Conservation (phyloP, 306 rosid species). For the Vigna nakashimae region DNA sequence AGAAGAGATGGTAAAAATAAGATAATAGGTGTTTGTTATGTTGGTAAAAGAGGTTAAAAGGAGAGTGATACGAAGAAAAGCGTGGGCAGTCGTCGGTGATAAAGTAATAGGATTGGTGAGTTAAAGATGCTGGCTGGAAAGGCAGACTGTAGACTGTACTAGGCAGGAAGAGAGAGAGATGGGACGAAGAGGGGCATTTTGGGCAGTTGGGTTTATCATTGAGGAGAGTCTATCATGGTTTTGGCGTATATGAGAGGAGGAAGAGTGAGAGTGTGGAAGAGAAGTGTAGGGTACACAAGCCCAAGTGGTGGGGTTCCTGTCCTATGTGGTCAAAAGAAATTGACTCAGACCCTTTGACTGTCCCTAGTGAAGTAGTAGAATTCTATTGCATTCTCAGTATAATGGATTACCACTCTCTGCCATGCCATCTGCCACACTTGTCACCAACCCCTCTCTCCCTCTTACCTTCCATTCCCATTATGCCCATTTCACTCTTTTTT, state of each 20-base stretch:
- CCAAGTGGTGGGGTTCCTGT: conserved; percentile 46
- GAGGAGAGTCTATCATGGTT: conserved; percentile 53
- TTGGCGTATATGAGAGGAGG: conserved; percentile 42
- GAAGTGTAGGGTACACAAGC: background rate
- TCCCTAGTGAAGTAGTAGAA: conserved; percentile 31
- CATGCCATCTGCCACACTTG: conserved; percentile 42
- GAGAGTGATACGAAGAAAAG: background rate
- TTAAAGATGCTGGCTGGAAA: conserved; percentile 56
- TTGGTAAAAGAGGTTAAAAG: no score
- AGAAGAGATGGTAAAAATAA: no score
- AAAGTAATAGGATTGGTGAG: conserved; percentile 46
- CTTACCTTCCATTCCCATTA: conserved; percentile 17
- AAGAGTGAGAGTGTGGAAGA: background rate
- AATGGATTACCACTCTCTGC: conserved; percentile 41
- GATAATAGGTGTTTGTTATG: no score
- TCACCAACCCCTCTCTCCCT: conserved; percentile 40
- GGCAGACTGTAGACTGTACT: conserved; percentile 48
- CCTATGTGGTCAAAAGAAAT: conserved; percentile 59
- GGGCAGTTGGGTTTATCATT: conserved; percentile 30
- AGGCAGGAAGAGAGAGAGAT: conserved; percentile 23
- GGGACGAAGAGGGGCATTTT: conserved; percentile 49
- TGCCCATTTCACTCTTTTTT: conserved; percentile 13
- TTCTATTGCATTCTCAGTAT: background rate
- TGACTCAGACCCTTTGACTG: conserved; percentile 55
- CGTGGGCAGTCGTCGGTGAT: conserved; percentile 40